Evolutionary conservation across 306 rosid species (phyloP).

Genomic region (Comarum palustre): DNA sequence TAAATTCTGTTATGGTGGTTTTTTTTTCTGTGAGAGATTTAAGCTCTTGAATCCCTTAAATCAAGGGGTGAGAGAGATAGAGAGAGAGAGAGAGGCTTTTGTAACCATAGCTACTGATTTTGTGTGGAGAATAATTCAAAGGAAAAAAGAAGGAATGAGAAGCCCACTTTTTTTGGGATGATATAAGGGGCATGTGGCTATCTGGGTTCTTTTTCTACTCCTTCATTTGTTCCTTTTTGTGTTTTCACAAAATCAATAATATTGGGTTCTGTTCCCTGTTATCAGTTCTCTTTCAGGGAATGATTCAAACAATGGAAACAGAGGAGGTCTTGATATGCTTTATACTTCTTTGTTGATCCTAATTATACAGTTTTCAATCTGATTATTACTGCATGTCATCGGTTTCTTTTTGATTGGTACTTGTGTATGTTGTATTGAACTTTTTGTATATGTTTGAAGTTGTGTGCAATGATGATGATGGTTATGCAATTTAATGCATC

Average conservation of each 20-base stretch:
- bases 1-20: slow-evolving; percentile 19
- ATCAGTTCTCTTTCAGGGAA: slow-evolving; percentile 4
- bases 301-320: slow-evolving; percentile 10
- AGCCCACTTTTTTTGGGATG: slow-evolving; percentile 46
- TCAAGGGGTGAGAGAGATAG: slow-evolving; percentile 44
- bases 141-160: slow-evolving; percentile 20
- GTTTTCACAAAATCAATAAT: slow-evolving; percentile 15
- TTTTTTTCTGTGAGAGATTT: slow-evolving; percentile 24
- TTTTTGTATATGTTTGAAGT: not conserved
- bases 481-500: not conserved
- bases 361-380: not conserved
- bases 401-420: not conserved
- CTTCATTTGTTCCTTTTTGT: slow-evolving; percentile 19
- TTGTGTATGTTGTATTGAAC: slow-evolving; percentile 1
- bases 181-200: slow-evolving; percentile 36
- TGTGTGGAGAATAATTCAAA: slow-evolving; percentile 59
- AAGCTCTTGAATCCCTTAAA: slow-evolving; percentile 46
- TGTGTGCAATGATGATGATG: not conserved
- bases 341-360: slow-evolving; percentile 3
- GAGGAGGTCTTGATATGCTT: slow-evolving; percentile 14
- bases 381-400: not conserved
- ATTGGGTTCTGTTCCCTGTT: not conserved
- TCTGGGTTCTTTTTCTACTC: slow-evolving; percentile 36
- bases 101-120: slow-evolving; percentile 16
- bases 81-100: slow-evolving; percentile 8